phyloP scores from a whole-genome alignment of 2,329 filamentous ascomycete genomes.

The Dactylellina parvicollis region DNA sequence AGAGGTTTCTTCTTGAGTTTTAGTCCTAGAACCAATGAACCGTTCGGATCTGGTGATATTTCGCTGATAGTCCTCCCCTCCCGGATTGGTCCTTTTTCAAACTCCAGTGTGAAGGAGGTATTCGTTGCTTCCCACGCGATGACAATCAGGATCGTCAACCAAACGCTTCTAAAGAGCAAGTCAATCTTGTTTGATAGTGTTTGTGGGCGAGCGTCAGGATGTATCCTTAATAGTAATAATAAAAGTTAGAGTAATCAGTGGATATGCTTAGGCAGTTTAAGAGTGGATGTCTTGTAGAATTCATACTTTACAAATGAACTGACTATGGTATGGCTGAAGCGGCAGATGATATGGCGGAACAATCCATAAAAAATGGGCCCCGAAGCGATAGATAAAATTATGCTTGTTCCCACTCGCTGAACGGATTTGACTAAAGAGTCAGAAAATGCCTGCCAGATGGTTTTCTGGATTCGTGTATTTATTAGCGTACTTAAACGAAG shows the following conservation, averaged over 20 bases:
- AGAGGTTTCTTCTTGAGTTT: constrained; percentile 55
- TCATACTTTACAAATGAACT: constrained; percentile 55
- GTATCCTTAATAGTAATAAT: constrained; percentile 35
- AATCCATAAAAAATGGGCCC: constrained; percentile 56
- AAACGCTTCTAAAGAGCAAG: constrained; percentile 55
- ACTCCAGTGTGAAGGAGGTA: constrained; percentile 56
- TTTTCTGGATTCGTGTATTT: constrained; percentile 13
- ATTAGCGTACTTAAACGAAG: background rate
- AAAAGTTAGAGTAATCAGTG: background rate
- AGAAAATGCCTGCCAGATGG: constrained; percentile 40
- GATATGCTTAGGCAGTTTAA: background rate
- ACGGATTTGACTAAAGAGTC: constrained; percentile 33
- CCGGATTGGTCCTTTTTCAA: constrained; percentile 55
- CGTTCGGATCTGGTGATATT: constrained; percentile 57
- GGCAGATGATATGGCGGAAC: constrained; percentile 55
- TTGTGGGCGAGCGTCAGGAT: constrained; percentile 55
- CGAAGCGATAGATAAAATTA: constrained; percentile 46
- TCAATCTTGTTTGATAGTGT: constrained; percentile 54
- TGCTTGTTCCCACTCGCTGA: constrained; percentile 53
- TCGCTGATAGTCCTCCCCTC: constrained; percentile 56
- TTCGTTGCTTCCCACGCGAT: constrained; percentile 56
- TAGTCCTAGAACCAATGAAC: constrained; percentile 56
- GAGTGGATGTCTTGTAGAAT: too few species aligned
- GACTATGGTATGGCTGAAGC: constrained; percentile 54
- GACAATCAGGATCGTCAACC: constrained; percentile 55